phyloP scores from a whole-genome alignment of 1,139 yeast species.

The Saccharomyces hybrid region DNA sequence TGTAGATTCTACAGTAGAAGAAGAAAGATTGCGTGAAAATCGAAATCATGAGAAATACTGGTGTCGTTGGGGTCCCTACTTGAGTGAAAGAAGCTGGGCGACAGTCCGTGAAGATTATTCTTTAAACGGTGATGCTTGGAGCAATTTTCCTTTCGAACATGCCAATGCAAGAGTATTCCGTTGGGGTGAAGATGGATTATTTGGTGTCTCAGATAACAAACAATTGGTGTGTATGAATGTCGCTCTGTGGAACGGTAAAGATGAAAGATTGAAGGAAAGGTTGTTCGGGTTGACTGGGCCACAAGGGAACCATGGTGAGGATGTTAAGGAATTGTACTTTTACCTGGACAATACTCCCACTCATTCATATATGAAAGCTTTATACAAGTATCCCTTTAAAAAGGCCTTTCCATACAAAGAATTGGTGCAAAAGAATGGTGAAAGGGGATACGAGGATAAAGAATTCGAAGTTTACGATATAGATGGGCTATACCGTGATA shows the following conservation, averaged over 20 bases:
- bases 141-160: slow-evolving; percentile 81
- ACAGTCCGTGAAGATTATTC: slow-evolving; percentile 93
- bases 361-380: slow-evolving; percentile 86
- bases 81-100: slow-evolving; percentile 89
- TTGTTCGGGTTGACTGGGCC: slow-evolving; percentile 87
- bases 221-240: slow-evolving; percentile 69
- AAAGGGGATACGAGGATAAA: slow-evolving; percentile 40
- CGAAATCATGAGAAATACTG: slow-evolving; percentile 54
- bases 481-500: slow-evolving; percentile 26
- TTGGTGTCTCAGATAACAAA: slow-evolving; percentile 84
- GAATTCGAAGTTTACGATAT: slow-evolving; percentile 42
- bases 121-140: slow-evolving; percentile 86
- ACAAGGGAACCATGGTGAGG: slow-evolving; percentile 95
- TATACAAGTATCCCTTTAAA: slow-evolving; percentile 85
- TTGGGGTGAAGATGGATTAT: slow-evolving; percentile 97
- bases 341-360: slow-evolving; percentile 89
- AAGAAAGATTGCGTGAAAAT: slow-evolving; percentile 56
- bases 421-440: slow-evolving; percentile 60
- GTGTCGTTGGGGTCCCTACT: slow-evolving; percentile 90
- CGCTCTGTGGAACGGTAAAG: slow-evolving; percentile 91
- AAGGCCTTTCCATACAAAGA: slow-evolving; percentile 72
- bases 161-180: slow-evolving; percentile 78
- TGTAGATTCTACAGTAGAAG: slow-evolving; percentile 50
- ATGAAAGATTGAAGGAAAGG: slow-evolving; percentile 78
- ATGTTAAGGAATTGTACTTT: slow-evolving; percentile 79